A percentile compares a stretch with the other conserved stretches of the same genome.
phyloP scores from a whole-genome alignment of 805 yeast genomes.

The Lipomyces lipofer region DNA sequence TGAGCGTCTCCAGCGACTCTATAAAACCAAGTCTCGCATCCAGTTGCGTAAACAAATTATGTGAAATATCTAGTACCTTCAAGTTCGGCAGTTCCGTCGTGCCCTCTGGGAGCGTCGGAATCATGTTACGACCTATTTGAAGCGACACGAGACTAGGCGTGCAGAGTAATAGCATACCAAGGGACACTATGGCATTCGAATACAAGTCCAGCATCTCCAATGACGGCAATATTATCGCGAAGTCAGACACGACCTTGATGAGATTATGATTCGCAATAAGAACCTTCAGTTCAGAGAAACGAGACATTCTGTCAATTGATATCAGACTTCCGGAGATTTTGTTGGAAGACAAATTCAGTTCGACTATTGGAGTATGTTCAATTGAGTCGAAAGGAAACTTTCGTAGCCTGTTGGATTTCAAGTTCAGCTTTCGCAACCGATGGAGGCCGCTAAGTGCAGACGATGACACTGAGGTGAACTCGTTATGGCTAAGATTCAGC shows the following conservation, averaged over 20 bases:
- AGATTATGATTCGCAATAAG: slow-evolving; percentile 26
- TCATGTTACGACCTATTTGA: slow-evolving; percentile 14
- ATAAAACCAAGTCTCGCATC: slow-evolving; percentile 20
- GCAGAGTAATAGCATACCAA: slow-evolving; percentile 28
- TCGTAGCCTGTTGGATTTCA: slow-evolving; percentile 17
- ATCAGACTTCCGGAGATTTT: slow-evolving; percentile 22
- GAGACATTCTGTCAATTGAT: slow-evolving; percentile 18
- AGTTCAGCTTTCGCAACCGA: slow-evolving; percentile 3
- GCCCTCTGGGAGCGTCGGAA: slow-evolving; percentile 22
- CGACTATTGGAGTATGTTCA: slow-evolving; percentile 9
- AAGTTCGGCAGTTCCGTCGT: slow-evolving; percentile 9
- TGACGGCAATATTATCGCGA: slow-evolving; percentile 26
- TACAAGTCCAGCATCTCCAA: slow-evolving; percentile 20
- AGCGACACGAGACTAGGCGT: slow-evolving; percentile 22
- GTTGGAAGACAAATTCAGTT: slow-evolving; percentile 23
- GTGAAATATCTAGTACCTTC: slow-evolving; percentile 17
- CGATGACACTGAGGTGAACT: slow-evolving; percentile 9
- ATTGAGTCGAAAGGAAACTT: slow-evolving; percentile 21
- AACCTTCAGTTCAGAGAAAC: slow-evolving; percentile 19
- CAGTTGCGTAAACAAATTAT: slow-evolving; percentile 13
- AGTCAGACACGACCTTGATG: slow-evolving; percentile 23
- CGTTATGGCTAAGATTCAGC: slow-evolving; percentile 19
- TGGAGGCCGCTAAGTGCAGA: slow-evolving; percentile 11
- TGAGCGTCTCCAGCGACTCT: slow-evolving; percentile 11
- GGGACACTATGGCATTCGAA: slow-evolving; percentile 17